Base-by-base conservation (phyloP, 129 eudicot genomes). In the Lactuca sativa region DNA sequence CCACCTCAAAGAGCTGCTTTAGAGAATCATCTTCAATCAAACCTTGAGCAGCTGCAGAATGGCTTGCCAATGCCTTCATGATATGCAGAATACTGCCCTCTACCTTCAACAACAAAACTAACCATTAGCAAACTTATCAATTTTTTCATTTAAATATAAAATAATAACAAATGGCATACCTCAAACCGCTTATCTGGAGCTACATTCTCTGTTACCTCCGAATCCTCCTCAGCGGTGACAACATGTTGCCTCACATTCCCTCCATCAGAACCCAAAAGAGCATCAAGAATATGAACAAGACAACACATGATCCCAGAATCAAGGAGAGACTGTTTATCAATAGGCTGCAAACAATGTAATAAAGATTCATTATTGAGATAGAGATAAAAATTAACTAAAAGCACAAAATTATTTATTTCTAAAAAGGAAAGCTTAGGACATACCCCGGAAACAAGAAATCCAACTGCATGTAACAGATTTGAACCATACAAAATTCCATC, bases 21-120 rank as follows among this genome's bases (percentile, higher is more conserved):
- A 95, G 90, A 66, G 99, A 95, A 78, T 76, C 59, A 74, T 95
- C 97, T 69, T 90, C 99, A 49, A 88, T 87, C 79, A 95, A 79
- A 82, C 96, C 88, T 82, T 90, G 99, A 17, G 97, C 97, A 62
- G 97, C 97, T 66, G 86, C 73, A 66, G 93, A 85, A 76, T 95
- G 97, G 79, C 85, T 90, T 68, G 97, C 90, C 77, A 95, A 81
- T 80, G 97, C 99, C 79, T 95, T 95, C 97, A 95, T 95, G 60
- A 95, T 85, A 84, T 95, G 99, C 75, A 95, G 89, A 77, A 95
- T 87, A 59, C 85, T 85, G 73, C 95, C 99, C 79, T 87, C 99
- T 73, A 95, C 86, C 99, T 95, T 81, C 86, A 80, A 15, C 61
- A 43, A 57, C 32, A 57, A 77, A 51, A 70, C 25, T 16, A 34